Conservation (phyloP, 192 early-diverging fungal species). For the Jimgerdemannia lactiflua region DNA sequence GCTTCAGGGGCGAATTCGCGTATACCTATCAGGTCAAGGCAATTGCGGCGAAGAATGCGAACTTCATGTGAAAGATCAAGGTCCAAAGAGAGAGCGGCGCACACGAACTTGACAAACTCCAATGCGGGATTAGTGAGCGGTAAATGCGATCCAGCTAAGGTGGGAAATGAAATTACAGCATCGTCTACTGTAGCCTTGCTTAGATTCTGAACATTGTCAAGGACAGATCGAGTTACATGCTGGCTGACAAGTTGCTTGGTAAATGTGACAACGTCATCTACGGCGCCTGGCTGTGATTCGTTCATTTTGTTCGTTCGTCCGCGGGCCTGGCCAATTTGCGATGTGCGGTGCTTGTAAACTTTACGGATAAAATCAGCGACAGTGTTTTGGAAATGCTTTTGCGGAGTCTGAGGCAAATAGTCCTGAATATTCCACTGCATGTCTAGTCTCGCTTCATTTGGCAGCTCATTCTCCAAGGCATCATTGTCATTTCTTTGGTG, state of each 20-base stretch:
- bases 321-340: neutral
- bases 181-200: slow-evolving; percentile 4
- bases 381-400: slow-evolving; percentile 65
- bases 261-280: neutral
- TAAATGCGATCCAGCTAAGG: slow-evolving; percentile 64
- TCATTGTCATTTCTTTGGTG: neutral
- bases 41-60: slow-evolving; percentile 76
- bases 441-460: slow-evolving; percentile 19
- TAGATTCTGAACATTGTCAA: slow-evolving; percentile 52
- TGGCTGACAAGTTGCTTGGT: slow-evolving; percentile 46
- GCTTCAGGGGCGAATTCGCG: slow-evolving; percentile 84
- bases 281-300: slow-evolving; percentile 4
- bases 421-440: slow-evolving; percentile 93
- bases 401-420: slow-evolving; percentile 76
- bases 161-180: slow-evolving; percentile 36
- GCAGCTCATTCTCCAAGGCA: neutral
- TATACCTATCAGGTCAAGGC: slow-evolving; percentile 62
- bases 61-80: slow-evolving; percentile 70
- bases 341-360: slow-evolving; percentile 46
- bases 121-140: slow-evolving; percentile 67
- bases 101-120: slow-evolving; percentile 79
- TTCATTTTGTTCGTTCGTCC: neutral
- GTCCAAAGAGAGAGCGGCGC: slow-evolving; percentile 79
- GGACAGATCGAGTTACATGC: slow-evolving; percentile 60
- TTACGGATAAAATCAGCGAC: slow-evolving; percentile 73